Evolutionary conservation across 495 filamentous ascomycete species (phyloP).

Genomic region (Bacidia gigantensis): DNA sequence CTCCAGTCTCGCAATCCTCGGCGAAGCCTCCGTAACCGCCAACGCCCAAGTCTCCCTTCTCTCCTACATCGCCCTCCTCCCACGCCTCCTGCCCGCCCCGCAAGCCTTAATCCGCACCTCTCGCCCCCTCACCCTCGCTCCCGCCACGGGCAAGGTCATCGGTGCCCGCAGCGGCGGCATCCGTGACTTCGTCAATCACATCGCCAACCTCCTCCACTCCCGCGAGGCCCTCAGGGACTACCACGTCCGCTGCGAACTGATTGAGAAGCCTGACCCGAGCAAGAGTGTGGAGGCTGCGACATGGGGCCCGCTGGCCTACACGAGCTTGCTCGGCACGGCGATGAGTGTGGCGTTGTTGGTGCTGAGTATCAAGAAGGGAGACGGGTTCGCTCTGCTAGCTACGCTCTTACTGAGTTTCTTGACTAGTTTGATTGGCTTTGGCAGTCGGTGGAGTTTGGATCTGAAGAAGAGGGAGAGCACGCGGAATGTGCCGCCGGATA

Average conservation of each 20-base stretch:
- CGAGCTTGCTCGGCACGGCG: constrained; percentile 24
- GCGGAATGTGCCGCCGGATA: constrained; percentile 39
- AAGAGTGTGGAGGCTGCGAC: constrained; percentile 17
- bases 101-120: constrained; percentile 46
- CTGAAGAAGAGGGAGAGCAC: constrained; percentile 28
- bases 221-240: constrained; percentile 18
- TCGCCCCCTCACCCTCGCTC: constrained; percentile 34
- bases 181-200: constrained; percentile 12
- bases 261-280: constrained; percentile 16
- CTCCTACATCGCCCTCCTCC: constrained; percentile 24
- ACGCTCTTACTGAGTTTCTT: constrained; percentile 30
- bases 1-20: constrained; percentile 17
- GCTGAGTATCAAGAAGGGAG: constrained; percentile 22
- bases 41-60: constrained; percentile 26
- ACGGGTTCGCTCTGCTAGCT: constrained; percentile 31
- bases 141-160: constrained; percentile 14
- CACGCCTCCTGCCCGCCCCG: constrained; percentile 53
- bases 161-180: constrained; percentile 14
- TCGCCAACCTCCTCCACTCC: constrained; percentile 18
- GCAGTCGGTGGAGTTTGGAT: constrained; percentile 28
- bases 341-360: constrained; percentile 24
- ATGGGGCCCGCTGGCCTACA: constrained; percentile 24
- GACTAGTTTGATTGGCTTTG: constrained; percentile 29
- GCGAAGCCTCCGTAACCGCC: constrained; percentile 17
- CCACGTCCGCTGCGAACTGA: constrained; percentile 29